Conservation (phyloP, 2,329 filamentous ascomycete species). For the Bipolaris oryzae region DNA sequence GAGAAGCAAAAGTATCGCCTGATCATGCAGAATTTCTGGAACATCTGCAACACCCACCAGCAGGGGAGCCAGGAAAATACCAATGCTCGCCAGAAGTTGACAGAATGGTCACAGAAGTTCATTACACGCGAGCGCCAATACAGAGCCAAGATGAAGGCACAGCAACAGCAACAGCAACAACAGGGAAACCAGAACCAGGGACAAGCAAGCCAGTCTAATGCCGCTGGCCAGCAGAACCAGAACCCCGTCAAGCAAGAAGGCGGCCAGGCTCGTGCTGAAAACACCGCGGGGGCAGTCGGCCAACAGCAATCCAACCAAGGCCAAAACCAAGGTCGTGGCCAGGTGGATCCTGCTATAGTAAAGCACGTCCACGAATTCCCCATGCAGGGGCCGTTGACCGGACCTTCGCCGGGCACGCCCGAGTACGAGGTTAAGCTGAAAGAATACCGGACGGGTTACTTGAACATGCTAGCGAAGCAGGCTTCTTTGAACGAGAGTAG, state of each 20-base stretch:
- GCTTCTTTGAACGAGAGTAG: slow-evolving; percentile 36
- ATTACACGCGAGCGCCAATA: slow-evolving; percentile 57
- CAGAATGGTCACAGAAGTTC: slow-evolving; percentile 57
- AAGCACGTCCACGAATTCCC: slow-evolving; percentile 47
- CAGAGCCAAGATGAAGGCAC: slow-evolving; percentile 46
- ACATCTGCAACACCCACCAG: slow-evolving; percentile 56
- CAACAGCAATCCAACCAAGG: slow-evolving; percentile 20
- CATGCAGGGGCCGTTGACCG: slow-evolving; percentile 38
- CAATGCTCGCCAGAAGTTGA: slow-evolving; percentile 58
- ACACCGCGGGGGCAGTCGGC: slow-evolving; percentile 5
- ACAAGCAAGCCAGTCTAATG: slow-evolving; percentile 30
- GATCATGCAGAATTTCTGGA: slow-evolving; percentile 62
- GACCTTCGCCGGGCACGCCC: slow-evolving; percentile 40
- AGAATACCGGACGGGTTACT: slow-evolving; percentile 44
- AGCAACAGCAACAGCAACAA: slow-evolving; percentile 18
- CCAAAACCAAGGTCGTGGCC: slow-evolving; percentile 14
- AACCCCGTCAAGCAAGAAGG: slow-evolving; percentile 31
- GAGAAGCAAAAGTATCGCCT: slow-evolving; percentile 63
- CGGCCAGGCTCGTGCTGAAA: slow-evolving; percentile 14
- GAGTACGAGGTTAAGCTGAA: slow-evolving; percentile 46
- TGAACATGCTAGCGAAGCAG: slow-evolving; percentile 43
- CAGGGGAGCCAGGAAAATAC: slow-evolving; percentile 57
- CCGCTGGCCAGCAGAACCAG: slow-evolving; percentile 41
- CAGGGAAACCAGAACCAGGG: slow-evolving; percentile 28
- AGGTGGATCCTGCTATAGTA: slow-evolving; percentile 43